Evolutionary conservation across 2,329 filamentous ascomycete species (phyloP).

Genomic region (Calonectria fujianensis): DNA sequence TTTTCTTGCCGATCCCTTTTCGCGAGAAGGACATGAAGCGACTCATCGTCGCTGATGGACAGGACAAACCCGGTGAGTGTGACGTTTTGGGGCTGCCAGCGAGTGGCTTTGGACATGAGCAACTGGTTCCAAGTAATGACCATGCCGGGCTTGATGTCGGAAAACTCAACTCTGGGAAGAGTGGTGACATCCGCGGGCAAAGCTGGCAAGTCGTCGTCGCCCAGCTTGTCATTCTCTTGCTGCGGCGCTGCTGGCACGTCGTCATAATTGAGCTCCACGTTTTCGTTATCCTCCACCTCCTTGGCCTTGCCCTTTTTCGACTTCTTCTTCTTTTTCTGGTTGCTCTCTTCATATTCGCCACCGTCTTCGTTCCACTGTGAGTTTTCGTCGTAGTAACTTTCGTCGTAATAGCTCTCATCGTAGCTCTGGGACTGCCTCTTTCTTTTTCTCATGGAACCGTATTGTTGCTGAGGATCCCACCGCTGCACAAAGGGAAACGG

Average conservation of each 20-base stretch:
- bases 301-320: slow-evolving; percentile 63
- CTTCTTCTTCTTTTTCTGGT: slow-evolving; percentile 59
- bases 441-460: slow-evolving; percentile 65
- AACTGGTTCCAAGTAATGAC: slow-evolving; percentile 82
- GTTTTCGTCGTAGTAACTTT: slow-evolving; percentile 54
- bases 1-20: slow-evolving; percentile 78
- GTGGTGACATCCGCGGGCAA: slow-evolving; percentile 74
- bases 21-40: slow-evolving; percentile 79
- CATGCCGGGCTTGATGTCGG: slow-evolving; percentile 74
- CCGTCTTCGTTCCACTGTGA: slow-evolving; percentile 56
- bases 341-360: slow-evolving; percentile 61
- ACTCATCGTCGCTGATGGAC: slow-evolving; percentile 69
- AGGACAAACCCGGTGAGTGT: slow-evolving; percentile 80
- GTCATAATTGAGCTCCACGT: slow-evolving; percentile 65
- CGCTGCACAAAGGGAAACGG: slow-evolving; percentile 93
- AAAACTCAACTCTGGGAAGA: slow-evolving; percentile 70
- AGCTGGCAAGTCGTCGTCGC: slow-evolving; percentile 76
- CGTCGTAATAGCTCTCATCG: slow-evolving; percentile 56
- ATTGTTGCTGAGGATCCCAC: slow-evolving; percentile 86
- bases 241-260: slow-evolving; percentile 57
- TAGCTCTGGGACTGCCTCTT: slow-evolving; percentile 67
- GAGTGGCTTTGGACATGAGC: slow-evolving; percentile 75
- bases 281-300: slow-evolving; percentile 40
- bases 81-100: slow-evolving; percentile 79
- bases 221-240: slow-evolving; percentile 66